Conservation (phyloP, 345 rosid species). For the Eucalyptus viminalis region DNA sequence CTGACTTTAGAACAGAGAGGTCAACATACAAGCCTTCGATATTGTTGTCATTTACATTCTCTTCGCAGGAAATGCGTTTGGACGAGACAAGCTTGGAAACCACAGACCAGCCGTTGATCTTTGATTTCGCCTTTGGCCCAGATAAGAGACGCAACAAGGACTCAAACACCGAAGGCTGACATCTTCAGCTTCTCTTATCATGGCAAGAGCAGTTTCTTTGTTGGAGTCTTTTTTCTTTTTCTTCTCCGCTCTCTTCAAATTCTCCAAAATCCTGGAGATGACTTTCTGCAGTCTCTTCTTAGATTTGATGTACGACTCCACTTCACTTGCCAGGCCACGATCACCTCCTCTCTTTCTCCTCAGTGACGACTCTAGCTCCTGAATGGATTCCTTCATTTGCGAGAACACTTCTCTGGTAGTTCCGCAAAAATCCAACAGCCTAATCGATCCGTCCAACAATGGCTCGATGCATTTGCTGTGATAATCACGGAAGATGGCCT, state of each 20-base stretch:
- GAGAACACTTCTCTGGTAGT: neutral
- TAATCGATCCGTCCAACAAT: slow-evolving; percentile 1
- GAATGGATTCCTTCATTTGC: neutral
- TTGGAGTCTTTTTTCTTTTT: neutral
- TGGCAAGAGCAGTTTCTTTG: neutral
- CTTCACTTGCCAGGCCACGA: neutral
- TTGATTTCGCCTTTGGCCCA: neutral
- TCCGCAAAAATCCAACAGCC: neutral
- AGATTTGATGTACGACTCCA: neutral
- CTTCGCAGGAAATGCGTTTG: neutral
- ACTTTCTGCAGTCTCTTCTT: neutral
- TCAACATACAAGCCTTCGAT: neutral
- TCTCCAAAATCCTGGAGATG: neutral
- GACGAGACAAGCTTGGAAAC: slow-evolving; percentile 1
- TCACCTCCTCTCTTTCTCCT: neutral
- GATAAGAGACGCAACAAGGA: neutral
- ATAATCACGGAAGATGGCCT: neutral
- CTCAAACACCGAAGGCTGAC: neutral
- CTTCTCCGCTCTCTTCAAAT: neutral
- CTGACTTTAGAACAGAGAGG: neutral
- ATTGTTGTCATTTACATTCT: neutral
- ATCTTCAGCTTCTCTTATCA: neutral
- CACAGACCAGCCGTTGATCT: neutral
- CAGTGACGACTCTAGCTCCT: neutral
- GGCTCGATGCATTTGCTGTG: neutral